These are phyloP conservation scores for Dothistroma septosporum DNA, from an alignment of 2,329 filamentous ascomycete genomes.

Conservation along the genomic window DNA sequence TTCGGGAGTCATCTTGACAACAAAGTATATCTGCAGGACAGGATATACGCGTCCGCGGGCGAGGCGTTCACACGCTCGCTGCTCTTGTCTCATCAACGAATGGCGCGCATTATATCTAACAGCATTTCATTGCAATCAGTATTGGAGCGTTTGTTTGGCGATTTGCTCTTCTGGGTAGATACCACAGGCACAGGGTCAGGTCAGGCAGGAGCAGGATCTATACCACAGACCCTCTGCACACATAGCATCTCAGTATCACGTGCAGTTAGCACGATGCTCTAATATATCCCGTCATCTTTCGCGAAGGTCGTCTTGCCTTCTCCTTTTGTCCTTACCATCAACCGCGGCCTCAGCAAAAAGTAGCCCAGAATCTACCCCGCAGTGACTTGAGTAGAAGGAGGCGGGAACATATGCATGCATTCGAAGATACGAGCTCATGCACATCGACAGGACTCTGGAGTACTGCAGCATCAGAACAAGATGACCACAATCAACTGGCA, in stretches of 20 bases:
- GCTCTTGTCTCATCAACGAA: neutral
- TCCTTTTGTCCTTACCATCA: neutral
- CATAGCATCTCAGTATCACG: constrained; percentile 1
- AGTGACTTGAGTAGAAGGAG: neutral
- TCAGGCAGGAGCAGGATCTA: neutral
- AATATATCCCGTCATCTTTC: neutral
- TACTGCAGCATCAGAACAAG: neutral
- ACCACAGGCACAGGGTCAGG: constrained; percentile 1
- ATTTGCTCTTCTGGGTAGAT: constrained; percentile 2
- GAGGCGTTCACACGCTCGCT: constrained; percentile 4
- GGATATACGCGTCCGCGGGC: neutral
- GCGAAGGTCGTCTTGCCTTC: neutral
- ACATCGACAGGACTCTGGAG: neutral
- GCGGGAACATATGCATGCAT: neutral
- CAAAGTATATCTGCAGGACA: constrained; percentile 2
- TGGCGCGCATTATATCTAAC: neutral
- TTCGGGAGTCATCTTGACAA: neutral
- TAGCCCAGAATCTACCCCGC: neutral
- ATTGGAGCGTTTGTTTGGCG: neutral
- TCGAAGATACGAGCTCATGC: neutral
- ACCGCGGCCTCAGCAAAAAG: neutral
- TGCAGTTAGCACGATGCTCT: neutral
- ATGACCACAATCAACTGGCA: neutral
- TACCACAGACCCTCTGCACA: neutral
- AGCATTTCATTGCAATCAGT: neutral